Conservation (phyloP, 2,329 filamentous ascomycete species). For the Pestalotiopsis sp. region DNA sequence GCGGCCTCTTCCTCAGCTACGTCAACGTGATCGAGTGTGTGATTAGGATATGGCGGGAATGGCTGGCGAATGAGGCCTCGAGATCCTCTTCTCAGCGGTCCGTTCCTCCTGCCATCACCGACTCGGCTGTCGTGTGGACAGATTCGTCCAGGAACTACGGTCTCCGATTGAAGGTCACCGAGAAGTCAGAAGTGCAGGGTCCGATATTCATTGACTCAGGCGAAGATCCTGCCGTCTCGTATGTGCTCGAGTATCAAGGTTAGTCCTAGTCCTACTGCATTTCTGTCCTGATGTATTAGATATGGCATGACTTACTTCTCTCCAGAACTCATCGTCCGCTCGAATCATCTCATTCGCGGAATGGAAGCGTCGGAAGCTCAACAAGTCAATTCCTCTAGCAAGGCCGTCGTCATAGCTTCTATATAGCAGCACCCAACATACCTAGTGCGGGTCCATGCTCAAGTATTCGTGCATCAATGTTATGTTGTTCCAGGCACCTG, state of each 20-base stretch:
- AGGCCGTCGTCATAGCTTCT: slow-evolving; percentile 66
- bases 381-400: slow-evolving; percentile 61
- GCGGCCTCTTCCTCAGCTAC: slow-evolving; percentile 64
- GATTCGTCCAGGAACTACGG: slow-evolving; percentile 65
- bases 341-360: slow-evolving; percentile 62
- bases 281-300: not conserved
- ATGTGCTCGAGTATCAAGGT: slow-evolving; percentile 75
- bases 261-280: slow-evolving; percentile 24
- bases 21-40: slow-evolving; percentile 69
- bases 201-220: slow-evolving; percentile 59
- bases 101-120: slow-evolving; percentile 22
- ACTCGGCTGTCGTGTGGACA: slow-evolving; percentile 65
- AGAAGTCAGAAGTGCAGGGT: slow-evolving; percentile 45
- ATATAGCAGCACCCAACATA: slow-evolving; percentile 24
- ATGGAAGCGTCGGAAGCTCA: slow-evolving; percentile 67
- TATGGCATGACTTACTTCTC: slow-evolving; percentile 14
- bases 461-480: not conserved
- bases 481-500: no score
- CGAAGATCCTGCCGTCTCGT: slow-evolving; percentile 69
- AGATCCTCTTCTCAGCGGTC: slow-evolving; percentile 25
- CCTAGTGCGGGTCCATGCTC: not conserved
- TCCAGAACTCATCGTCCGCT: slow-evolving; percentile 70
- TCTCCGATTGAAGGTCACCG: slow-evolving; percentile 65
- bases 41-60: slow-evolving; percentile 71
- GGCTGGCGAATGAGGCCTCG: slow-evolving; percentile 51